A percentile compares a stretch with the other conserved stretches of the same genome.
Conservation (phyloP, 129 eudicot species). For the Apium graveolens region DNA sequence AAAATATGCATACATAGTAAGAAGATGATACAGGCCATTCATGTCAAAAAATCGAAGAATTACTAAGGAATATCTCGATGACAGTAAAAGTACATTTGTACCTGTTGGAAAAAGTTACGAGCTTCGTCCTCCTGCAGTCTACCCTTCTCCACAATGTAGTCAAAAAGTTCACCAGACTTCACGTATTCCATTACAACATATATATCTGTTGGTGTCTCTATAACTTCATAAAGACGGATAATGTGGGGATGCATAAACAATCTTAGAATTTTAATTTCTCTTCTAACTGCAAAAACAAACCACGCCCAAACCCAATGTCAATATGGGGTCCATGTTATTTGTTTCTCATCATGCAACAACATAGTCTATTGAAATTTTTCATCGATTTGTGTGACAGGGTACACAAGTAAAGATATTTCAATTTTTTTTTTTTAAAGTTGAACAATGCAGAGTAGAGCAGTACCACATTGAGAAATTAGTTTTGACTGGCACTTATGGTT, state of each 20-base stretch:
- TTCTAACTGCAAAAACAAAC: slow-evolving; percentile 62
- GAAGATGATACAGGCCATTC: background rate
- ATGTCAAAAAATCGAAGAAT: background rate
- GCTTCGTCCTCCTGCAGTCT: slow-evolving; percentile 94
- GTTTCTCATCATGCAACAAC: background rate
- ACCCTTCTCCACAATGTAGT: slow-evolving; percentile 96
- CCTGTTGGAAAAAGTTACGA: slow-evolving; percentile 89
- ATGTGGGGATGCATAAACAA: slow-evolving; percentile 97
- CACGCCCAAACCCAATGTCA: background rate
- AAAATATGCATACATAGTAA: background rate
- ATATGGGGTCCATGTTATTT: background rate
- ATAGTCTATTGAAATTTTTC: background rate
- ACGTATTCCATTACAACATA: slow-evolving; percentile 98
- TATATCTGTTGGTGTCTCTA: slow-evolving; percentile 87
- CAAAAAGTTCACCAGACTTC: slow-evolving; percentile 90
- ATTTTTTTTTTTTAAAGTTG: background rate
- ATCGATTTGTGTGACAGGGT: background rate
- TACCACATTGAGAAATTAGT: background rate
- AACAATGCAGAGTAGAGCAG: background rate
- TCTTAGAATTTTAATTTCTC: slow-evolving; percentile 93
- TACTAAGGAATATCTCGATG: slow-evolving; percentile 2
- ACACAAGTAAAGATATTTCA: background rate
- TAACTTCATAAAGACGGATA: slow-evolving; percentile 90
- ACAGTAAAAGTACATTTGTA: slow-evolving; percentile 12
- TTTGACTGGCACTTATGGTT: background rate